phyloP scores from a whole-genome alignment of 192 early-diverging fungal species.

The Coemansia sp. region DNA sequence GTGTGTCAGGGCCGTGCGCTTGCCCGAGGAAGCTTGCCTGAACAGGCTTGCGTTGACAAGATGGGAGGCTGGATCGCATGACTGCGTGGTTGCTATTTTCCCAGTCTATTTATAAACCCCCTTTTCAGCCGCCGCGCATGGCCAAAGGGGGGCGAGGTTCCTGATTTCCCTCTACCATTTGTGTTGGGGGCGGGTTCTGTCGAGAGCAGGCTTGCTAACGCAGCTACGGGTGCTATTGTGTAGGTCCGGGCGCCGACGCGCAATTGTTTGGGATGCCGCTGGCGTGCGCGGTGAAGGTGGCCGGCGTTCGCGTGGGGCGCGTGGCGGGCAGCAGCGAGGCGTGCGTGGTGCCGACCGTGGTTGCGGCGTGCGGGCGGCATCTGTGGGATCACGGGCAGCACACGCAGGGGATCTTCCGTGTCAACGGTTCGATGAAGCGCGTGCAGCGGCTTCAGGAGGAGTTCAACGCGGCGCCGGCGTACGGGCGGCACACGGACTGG shows the following conservation, averaged over 20 bases:
- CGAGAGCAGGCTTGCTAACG: too few species aligned
- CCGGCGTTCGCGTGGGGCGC: slow-evolving; percentile 37
- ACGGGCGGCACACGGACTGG: slow-evolving; percentile 63
- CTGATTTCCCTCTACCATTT: not conserved
- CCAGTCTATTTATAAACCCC: not conserved
- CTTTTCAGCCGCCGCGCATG: too few species aligned
- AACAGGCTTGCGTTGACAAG: too few species aligned
- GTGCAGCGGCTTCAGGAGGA: slow-evolving; percentile 62
- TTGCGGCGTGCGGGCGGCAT: slow-evolving; percentile 46
- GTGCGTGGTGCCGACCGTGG: slow-evolving; percentile 44
- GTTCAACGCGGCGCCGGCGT: slow-evolving; percentile 61
- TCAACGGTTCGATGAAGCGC: slow-evolving; percentile 69
- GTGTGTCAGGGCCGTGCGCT: not conserved
- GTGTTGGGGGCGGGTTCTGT: too few species aligned
- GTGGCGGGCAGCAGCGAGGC: slow-evolving; percentile 32
- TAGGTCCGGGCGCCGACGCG: slow-evolving; percentile 22
- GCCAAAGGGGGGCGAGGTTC: not conserved
- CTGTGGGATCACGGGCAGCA: slow-evolving; percentile 48
- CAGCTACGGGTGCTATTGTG: too few species aligned
- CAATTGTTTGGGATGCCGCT: slow-evolving; percentile 44
- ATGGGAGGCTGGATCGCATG: too few species aligned
- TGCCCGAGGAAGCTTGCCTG: too few species aligned
- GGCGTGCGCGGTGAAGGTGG: slow-evolving; percentile 16
- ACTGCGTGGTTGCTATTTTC: too few species aligned
- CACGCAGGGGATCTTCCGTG: slow-evolving; percentile 70